Evolutionary conservation across 2,329 filamentous ascomycete genomes (phyloP).

Genomic region (Pezizomycotina sp.): DNA sequence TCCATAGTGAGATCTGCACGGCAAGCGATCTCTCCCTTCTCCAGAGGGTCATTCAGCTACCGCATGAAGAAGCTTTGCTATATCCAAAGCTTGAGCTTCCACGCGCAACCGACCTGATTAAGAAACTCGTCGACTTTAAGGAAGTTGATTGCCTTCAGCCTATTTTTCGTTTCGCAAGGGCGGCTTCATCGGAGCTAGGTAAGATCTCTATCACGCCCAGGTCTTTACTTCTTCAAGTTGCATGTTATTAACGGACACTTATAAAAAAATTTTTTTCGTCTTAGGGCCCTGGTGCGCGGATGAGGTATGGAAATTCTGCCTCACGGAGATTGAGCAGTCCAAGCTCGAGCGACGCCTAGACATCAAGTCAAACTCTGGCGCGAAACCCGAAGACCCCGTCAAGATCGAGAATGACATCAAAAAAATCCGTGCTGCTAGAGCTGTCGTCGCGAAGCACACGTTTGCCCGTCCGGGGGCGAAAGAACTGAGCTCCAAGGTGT

Average conservation of each 20-base stretch:
- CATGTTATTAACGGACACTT: no score
- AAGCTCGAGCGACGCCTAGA: slow-evolving; percentile 45
- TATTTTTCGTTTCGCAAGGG: slow-evolving; percentile 21
- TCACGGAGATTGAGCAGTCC: slow-evolving; percentile 45
- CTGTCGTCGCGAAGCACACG: slow-evolving; percentile 38
- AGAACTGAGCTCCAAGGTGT: slow-evolving; percentile 57
- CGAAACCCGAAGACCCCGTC: slow-evolving; percentile 25
- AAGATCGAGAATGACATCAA: slow-evolving; percentile 38
- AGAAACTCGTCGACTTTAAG: slow-evolving; percentile 5
- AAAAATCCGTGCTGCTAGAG: slow-evolving; percentile 42
- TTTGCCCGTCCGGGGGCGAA: slow-evolving; percentile 30
- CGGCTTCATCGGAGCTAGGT: slow-evolving; percentile 19
- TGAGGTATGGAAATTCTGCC: slow-evolving; percentile 55
- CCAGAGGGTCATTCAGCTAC: slow-evolving; percentile 41
- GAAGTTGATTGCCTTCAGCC: slow-evolving; percentile 32
- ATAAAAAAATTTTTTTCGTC: slow-evolving; percentile 39
- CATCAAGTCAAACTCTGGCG: slow-evolving; percentile 29
- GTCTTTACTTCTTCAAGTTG: slow-evolving; percentile 47
- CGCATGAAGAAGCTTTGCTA: slow-evolving; percentile 41
- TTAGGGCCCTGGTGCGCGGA: slow-evolving; percentile 78
- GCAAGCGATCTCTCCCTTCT: slow-evolving; percentile 44
- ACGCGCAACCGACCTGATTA: slow-evolving; percentile 49
- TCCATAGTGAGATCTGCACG: slow-evolving; percentile 74
- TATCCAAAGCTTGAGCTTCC: slow-evolving; percentile 39
- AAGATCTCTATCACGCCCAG: slow-evolving; percentile 35